Base-by-base conservation (phyloP, 1,284 basidiomycete genomes). In the Tylopilus sp. region DNA sequence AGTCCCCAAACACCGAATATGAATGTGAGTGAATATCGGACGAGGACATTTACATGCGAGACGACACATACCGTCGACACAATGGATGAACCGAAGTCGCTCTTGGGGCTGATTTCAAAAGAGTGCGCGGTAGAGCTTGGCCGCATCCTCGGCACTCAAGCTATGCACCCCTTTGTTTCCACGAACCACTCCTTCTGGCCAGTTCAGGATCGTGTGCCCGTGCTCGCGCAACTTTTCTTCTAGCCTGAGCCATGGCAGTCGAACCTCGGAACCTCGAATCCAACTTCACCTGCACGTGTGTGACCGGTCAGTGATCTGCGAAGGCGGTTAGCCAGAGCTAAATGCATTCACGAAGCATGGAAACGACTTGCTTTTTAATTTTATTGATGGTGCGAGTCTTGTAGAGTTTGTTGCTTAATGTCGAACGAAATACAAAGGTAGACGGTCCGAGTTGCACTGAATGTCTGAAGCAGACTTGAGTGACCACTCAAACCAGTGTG, bases 201-300 rank as follows among this genome's bases (percentile, higher is more conserved):
- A 70, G 19, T 72, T 68, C 24, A 54, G 0, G 24, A 70, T 68
- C 51, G 1, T 26, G 19, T 70, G 67, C 16, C 62, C 65, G 10
- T 53, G 56, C 38, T 57, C 68, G 16, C 1, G 1, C 1, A 72
- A 12, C 16, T 41, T 44, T 0, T 10, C 32, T n/a, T 64, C 53
- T 2, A 72, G 56, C 3, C 59, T 71, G 2, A 60, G 65, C 70
- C 70, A 72, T 7, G 63, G 68, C 0, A 71, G 66, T 7, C 62
- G 57, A 54, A 56, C 49, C 0, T 60, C 57, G 4, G 61, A 22
- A 15, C 69, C 9, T 2, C 8, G 52, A 70, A 70, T 3, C 53
- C 55, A 2, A 61, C 57, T n/a, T 59, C 33, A 3, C 62, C 69
- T 72, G 39, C 2, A 29, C 29, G 38, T n/a, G n/a, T n/a, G n/a